Base-by-base conservation (phyloP, 2,329 filamentous ascomycete genomes). In the Dactylella cylindrospora region DNA sequence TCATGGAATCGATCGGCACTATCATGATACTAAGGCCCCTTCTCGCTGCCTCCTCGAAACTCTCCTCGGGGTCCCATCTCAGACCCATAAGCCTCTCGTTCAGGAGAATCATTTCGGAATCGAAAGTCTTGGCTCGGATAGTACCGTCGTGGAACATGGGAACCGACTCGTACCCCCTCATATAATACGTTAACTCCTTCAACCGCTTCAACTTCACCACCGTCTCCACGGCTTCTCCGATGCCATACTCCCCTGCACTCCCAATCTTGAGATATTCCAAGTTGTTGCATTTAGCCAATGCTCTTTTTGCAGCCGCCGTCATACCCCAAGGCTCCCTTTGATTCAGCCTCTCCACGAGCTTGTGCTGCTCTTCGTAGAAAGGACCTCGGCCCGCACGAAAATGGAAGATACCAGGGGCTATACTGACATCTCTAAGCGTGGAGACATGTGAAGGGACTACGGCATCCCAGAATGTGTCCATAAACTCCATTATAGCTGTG, bases 181-280 rank as follows among this genome's bases (percentile, higher is more conserved):
- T 35, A 43, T 43, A 33, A 41, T 46, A 61, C 12, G 19, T 44
- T 17, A 61, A 10, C 12, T 22, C 32, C 23, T 25, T 10, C 6
- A 61, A n/a, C 1, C 29, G 19, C 10, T 13, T n/a, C 10, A 38
- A 22, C 13, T 19, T 40, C 1, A 45, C 46, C 20, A 31, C 54
- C 2, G 43, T 22, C n/a, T 52, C 54, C 1, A 61, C 20, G 5
- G 40, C 19, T 15, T 52, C 54, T 3, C 36, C 20, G 5, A 61
- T 13, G 13, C 54, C 54, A 1, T 46, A 28, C 15, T 39, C 22
- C 5, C 15, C 32, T 12, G 40, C 33, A 36, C 38, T 45, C 4
- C 54, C 54, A 26, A 53, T 43, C 15, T 36, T 25, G 15, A 61
- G 20, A 20, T 41, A 32, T n/a, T 46, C 39, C 20, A 61, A 29